A percentile compares a stretch with the other conserved stretches of the same genome.
Conservation (phyloP, 805 yeast genomes). For the Starmerella stigmatis region DNA sequence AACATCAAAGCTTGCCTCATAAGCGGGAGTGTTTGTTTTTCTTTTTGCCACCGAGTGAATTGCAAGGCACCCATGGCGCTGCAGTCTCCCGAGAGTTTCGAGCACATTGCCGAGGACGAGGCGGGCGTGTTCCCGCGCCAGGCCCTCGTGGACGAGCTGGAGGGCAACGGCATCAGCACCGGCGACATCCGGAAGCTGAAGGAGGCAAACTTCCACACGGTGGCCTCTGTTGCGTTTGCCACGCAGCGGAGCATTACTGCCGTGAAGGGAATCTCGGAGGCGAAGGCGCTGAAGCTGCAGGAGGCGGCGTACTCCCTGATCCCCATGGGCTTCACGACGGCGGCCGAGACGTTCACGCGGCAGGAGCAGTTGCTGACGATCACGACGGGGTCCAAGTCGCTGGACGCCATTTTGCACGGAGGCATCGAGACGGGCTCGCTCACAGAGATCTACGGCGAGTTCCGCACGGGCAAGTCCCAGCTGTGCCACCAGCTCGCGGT, state of each 20-base stretch:
- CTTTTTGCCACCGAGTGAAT: not conserved
- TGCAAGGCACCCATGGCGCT: not conserved
- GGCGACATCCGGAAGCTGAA: slow-evolving; percentile 69
- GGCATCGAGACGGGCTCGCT: slow-evolving; percentile 96
- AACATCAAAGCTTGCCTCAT: not conserved
- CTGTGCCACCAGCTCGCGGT: slow-evolving; percentile 93
- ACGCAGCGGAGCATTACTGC: slow-evolving; percentile 67
- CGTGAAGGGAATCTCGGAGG: slow-evolving; percentile 89
- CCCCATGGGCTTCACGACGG: slow-evolving; percentile 95
- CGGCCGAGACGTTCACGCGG: slow-evolving; percentile 83
- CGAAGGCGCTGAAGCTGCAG: slow-evolving; percentile 79
- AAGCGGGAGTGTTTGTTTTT: too few relatives aligned
- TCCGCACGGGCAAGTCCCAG: slow-evolving; percentile 95
- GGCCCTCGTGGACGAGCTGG: slow-evolving; percentile 21
- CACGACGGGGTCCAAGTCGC: slow-evolving; percentile 89
- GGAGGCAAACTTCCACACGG: slow-evolving; percentile 80
- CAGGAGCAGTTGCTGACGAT: slow-evolving; percentile 83
- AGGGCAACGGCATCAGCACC: slow-evolving; percentile 76
- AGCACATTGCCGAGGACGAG: slow-evolving; percentile 8
- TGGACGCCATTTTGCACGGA: slow-evolving; percentile 89
- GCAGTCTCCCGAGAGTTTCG: slow-evolving; percentile 14
- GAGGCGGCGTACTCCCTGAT: slow-evolving; percentile 77
- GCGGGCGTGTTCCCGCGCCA: slow-evolving; percentile 11
- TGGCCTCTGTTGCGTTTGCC: slow-evolving; percentile 85
- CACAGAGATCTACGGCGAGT: slow-evolving; percentile 94